Conservation (phyloP, 2,329 filamentous ascomycete species). For the Aspergillus ibericus region DNA sequence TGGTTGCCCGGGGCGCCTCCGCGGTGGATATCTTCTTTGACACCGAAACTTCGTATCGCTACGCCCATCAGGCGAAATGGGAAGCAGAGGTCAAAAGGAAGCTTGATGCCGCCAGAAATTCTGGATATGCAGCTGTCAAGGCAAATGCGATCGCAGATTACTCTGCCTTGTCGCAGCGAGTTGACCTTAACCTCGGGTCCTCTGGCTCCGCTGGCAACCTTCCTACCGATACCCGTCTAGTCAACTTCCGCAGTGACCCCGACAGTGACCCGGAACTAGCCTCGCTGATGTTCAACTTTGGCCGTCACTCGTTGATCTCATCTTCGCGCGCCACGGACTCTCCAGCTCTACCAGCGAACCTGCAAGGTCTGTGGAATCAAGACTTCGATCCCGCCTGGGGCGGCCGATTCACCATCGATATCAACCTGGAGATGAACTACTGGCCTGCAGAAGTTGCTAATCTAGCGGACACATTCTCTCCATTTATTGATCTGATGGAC, state of each 20-base stretch:
- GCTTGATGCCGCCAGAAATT: neutral
- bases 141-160: constrained; percentile 5
- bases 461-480: constrained; percentile 43
- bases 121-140: neutral
- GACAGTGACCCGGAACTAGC: constrained; percentile 39
- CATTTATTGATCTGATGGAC: constrained; percentile 45
- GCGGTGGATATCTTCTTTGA: constrained; percentile 10
- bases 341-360: constrained; percentile 53
- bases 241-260: constrained; percentile 2
- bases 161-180: neutral
- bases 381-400: constrained; percentile 51
- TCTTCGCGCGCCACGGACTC: constrained; percentile 44
- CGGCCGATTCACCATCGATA: constrained; percentile 58
- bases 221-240: constrained; percentile 6
- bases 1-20: neutral
- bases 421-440: constrained; percentile 64
- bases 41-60: constrained; percentile 11
- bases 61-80: neutral
- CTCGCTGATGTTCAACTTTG: constrained; percentile 52
- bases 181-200: constrained; percentile 2
- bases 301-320: constrained; percentile 53
- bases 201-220: neutral
- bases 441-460: constrained; percentile 57
- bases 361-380: constrained; percentile 59
- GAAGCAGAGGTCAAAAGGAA: neutral